phyloP scores from a whole-genome alignment of 768 basidiomycete genomes.

The Megacollybia marginata region DNA sequence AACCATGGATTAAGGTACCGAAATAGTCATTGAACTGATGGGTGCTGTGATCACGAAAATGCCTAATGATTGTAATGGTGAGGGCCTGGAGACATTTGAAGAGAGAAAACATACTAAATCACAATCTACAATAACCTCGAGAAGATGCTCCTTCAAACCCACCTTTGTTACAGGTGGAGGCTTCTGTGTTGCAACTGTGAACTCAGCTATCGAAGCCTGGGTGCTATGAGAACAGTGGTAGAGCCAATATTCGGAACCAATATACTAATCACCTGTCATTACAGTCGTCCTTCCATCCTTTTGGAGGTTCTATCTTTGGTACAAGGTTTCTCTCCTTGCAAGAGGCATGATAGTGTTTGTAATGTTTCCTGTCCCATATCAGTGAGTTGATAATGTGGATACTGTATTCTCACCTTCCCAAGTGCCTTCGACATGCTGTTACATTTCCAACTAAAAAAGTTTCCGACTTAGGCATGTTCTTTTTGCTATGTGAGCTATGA shows the following conservation, averaged over 20 bases:
- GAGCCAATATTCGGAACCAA: too few relatives aligned
- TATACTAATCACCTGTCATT: neutral
- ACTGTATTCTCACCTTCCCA: too few relatives aligned
- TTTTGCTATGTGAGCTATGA: too few relatives aligned
- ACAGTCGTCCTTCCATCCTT: neutral
- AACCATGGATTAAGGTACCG: neutral
- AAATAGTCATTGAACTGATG: neutral
- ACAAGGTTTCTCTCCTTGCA: neutral
- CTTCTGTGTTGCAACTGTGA: too few relatives aligned
- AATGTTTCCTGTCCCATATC: too few relatives aligned
- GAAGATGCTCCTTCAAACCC: neutral
- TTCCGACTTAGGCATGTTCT: too few relatives aligned
- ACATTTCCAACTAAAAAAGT: neutral
- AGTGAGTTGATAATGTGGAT: too few relatives aligned
- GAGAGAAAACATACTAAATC: neutral
- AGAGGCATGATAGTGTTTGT: neutral
- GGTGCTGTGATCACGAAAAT: neutral
- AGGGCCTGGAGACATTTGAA: too few relatives aligned
- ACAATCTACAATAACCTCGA: neutral
- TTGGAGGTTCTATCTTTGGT: neutral
- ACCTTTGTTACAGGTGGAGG: neutral
- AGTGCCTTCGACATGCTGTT: neutral
- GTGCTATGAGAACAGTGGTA: too few relatives aligned
- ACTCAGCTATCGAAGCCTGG: too few relatives aligned
- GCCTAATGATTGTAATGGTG: neutral